Evolutionary conservation across 2,329 filamentous ascomycete species (phyloP).

Genomic region (Diaporthe vaccinii): DNA sequence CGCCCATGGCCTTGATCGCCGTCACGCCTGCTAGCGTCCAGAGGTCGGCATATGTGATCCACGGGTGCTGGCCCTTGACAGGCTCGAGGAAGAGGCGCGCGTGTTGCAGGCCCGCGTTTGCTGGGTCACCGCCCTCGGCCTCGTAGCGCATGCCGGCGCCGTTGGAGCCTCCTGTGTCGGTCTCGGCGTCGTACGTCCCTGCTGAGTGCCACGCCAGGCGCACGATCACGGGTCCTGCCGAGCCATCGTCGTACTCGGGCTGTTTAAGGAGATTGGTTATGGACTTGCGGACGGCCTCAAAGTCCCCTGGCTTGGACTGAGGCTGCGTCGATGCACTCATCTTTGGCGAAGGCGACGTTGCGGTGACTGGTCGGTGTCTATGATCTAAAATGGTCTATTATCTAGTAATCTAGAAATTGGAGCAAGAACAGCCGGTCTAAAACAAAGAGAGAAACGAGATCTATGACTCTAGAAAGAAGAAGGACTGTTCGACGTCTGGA

Average conservation of each 20-base stretch:
- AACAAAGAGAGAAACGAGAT: neutral
- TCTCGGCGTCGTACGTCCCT: slow-evolving; percentile 71
- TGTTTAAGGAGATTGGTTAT: slow-evolving; percentile 67
- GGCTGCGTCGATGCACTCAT: slow-evolving; percentile 27
- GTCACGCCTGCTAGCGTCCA: slow-evolving; percentile 74
- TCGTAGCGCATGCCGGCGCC: slow-evolving; percentile 77
- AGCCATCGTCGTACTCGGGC: slow-evolving; percentile 75
- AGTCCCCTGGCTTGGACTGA: slow-evolving; percentile 64
- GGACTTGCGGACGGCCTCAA: slow-evolving; percentile 69
- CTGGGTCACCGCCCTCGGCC: slow-evolving; percentile 73
- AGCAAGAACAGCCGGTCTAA: neutral
- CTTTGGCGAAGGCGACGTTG: neutral
- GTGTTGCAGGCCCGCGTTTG: slow-evolving; percentile 75
- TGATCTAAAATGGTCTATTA: neutral
- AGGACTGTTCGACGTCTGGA: neutral
- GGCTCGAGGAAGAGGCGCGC: slow-evolving; percentile 75
- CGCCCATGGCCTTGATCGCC: slow-evolving; percentile 72
- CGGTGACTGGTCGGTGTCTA: neutral
- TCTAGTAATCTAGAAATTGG: neutral
- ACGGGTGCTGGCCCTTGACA: slow-evolving; percentile 69
- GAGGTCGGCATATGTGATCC: slow-evolving; percentile 76
- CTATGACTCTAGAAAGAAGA: neutral
- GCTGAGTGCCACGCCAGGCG: slow-evolving; percentile 76
- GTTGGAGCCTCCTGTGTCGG: slow-evolving; percentile 74
- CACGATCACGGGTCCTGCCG: slow-evolving; percentile 73